Conservation (phyloP, 2,329 filamentous ascomycete genomes). For the Phaeosphaeriaceae sp. region DNA sequence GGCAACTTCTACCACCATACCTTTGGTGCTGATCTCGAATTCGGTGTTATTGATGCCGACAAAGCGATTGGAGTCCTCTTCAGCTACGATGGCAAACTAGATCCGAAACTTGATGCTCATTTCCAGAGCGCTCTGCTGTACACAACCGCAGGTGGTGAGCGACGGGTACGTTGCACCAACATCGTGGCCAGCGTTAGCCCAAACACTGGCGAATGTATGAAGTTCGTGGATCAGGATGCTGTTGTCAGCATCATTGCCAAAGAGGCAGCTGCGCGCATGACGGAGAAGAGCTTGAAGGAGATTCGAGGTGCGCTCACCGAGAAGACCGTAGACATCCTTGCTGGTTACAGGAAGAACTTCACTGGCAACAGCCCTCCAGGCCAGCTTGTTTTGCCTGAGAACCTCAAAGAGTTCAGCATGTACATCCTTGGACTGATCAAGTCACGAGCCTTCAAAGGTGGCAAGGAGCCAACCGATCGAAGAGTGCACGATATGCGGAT, state of each 20-base stretch:
- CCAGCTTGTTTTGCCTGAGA: slow-evolving; percentile 93
- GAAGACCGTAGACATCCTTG: slow-evolving; percentile 90
- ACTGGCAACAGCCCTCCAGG: slow-evolving; percentile 85
- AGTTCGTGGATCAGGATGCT: slow-evolving; percentile 94
- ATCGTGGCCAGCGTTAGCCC: slow-evolving; percentile 92
- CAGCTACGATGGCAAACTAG: slow-evolving; percentile 96
- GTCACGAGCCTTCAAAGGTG: slow-evolving; percentile 89
- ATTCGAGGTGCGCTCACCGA: slow-evolving; percentile 84
- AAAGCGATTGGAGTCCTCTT: slow-evolving; percentile 93
- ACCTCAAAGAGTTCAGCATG: slow-evolving; percentile 96
- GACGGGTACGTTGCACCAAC: slow-evolving; percentile 91
- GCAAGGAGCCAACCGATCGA: slow-evolving; percentile 87
- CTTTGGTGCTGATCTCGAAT: slow-evolving; percentile 92
- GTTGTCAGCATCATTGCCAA: slow-evolving; percentile 89
- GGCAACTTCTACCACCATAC: slow-evolving; percentile 97
- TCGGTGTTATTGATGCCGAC: slow-evolving; percentile 90
- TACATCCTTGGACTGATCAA: slow-evolving; percentile 92
- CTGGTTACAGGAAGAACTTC: slow-evolving; percentile 91
- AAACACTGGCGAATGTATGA: slow-evolving; percentile 81
- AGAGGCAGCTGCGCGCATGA: slow-evolving; percentile 87
- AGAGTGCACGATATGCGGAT: slow-evolving; percentile 90
- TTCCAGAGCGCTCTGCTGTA: slow-evolving; percentile 96
- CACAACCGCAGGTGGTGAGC: slow-evolving; percentile 87
- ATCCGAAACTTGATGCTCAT: slow-evolving; percentile 93
- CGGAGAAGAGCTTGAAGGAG: slow-evolving; percentile 80